Conservation (phyloP, 1,139 yeast species). For the Hemisphaericaspora subhashii region DNA sequence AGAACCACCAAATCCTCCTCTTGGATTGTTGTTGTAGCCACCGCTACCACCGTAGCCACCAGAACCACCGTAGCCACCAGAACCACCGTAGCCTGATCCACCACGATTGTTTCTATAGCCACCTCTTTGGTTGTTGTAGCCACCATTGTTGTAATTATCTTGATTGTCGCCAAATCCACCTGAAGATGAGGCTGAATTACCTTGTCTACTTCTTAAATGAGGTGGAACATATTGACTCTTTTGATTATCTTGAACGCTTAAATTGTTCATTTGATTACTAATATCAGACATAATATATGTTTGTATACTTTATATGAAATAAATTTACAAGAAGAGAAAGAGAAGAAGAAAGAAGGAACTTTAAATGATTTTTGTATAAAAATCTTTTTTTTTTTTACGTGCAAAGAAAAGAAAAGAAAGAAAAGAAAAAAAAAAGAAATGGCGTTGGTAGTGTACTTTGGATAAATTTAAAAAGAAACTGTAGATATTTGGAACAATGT, state of each 20-base stretch:
- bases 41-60: slow-evolving; percentile 12
- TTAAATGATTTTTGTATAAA: neutral
- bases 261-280: slow-evolving; percentile 45
- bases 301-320: neutral
- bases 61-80: slow-evolving; percentile 27
- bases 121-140: slow-evolving; percentile 15
- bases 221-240: slow-evolving; percentile 67
- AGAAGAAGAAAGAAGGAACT: neutral
- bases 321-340: neutral
- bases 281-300: slow-evolving; percentile 38
- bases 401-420: neutral
- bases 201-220: slow-evolving; percentile 51
- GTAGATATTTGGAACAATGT: too few species aligned
- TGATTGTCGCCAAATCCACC: too few species aligned
- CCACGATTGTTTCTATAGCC: slow-evolving; percentile 16
- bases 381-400: slow-evolving; percentile 1
- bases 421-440: slow-evolving; percentile 3
- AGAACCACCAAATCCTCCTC: slow-evolving; percentile 19
- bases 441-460: neutral
- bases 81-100: slow-evolving; percentile 10
- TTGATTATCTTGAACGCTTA: slow-evolving; percentile 32
- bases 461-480: neutral
- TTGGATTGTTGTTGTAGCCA: slow-evolving; percentile 17
- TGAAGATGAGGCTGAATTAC: slow-evolving; percentile 13
- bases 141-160: slow-evolving; percentile 14